Percentiles rank a stretch among this genome's conserved stretches.
Evolutionary conservation across 2,329 filamentous ascomycete species (phyloP).

Genomic region (Chaetomium sp.): DNA sequence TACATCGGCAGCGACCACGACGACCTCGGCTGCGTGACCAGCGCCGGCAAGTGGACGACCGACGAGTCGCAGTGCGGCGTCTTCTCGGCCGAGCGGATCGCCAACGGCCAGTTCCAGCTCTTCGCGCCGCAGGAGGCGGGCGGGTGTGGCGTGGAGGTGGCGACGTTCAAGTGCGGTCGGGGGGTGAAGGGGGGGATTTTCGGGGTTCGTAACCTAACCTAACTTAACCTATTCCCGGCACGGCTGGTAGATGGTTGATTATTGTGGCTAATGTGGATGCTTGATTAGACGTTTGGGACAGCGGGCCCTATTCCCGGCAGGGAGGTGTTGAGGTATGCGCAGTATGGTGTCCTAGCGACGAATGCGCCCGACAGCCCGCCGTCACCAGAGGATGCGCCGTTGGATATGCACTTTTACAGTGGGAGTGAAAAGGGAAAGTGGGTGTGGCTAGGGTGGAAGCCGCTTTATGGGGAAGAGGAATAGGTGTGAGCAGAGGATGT

Average conservation of each 20-base stretch:
- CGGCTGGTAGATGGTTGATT: background rate
- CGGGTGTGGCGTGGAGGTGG: slow-evolving; percentile 14
- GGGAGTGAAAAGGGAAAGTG: slow-evolving; percentile 23
- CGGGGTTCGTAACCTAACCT: slow-evolving; percentile 2
- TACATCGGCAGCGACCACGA: slow-evolving; percentile 11
- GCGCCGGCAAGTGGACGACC: slow-evolving; percentile 22
- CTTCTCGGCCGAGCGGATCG: slow-evolving; percentile 3
- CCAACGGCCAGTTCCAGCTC: slow-evolving; percentile 2
- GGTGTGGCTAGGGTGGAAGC: slow-evolving; percentile 24
- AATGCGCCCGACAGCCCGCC: slow-evolving; percentile 20
- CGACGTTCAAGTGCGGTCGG: slow-evolving; percentile 16
- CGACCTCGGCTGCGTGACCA: slow-evolving; percentile 28
- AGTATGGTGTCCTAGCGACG: slow-evolving; percentile 19
- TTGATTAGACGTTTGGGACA: slow-evolving; percentile 14
- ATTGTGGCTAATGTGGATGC: background rate
- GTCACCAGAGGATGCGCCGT: background rate
- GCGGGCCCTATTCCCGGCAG: slow-evolving; percentile 1
- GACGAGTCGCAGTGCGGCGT: slow-evolving; percentile 22
- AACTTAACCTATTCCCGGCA: no score
- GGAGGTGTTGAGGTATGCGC: slow-evolving; percentile 17
- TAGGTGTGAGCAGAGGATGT: no score
- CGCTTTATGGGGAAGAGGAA: background rate
- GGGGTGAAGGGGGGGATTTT: slow-evolving; percentile 4
- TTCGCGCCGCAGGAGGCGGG: background rate
- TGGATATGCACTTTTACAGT: slow-evolving; percentile 22